These are phyloP conservation scores for Taiozyma sp. DNA, from an alignment of 1,139 yeast genomes.

Conservation along the genomic window DNA sequence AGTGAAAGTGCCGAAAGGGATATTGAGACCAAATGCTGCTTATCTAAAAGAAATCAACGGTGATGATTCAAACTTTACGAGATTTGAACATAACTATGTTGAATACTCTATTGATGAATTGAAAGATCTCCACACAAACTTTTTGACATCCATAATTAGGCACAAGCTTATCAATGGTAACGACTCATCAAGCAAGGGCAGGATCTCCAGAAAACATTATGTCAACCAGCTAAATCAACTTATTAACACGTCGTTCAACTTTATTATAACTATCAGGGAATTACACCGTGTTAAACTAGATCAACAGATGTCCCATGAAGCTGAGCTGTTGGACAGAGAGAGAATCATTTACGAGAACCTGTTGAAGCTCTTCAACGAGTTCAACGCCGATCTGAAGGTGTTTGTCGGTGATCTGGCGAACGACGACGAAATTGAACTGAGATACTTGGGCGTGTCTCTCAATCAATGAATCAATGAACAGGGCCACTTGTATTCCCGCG, in stretches of 20 bases:
- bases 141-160: conserved; percentile 35
- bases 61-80: conserved; percentile 1
- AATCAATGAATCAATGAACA: conserved; percentile 10
- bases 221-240: conserved; percentile 43
- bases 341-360: conserved; percentile 17
- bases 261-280: conserved; percentile 43
- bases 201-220: conserved; percentile 35
- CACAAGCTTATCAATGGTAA: conserved; percentile 35
- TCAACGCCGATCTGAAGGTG: conserved; percentile 22
- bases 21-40: conserved; percentile 11
- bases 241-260: conserved; percentile 38
- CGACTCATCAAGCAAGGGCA: conserved; percentile 35
- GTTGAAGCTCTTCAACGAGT: conserved; percentile 17
- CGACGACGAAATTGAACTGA: conserved; percentile 31
- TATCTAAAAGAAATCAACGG: conserved; percentile 15
- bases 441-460: conserved; percentile 26
- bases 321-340: conserved; percentile 8
- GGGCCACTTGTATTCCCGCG: no score
- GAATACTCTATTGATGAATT: conserved; percentile 44
- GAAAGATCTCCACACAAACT: conserved; percentile 36
- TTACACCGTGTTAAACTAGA: conserved; percentile 33
- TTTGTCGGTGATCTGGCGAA: conserved; percentile 31
- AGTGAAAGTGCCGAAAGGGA: conserved; percentile 10
- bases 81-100: conserved; percentile 11
- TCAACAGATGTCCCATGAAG: conserved; percentile 20